These are phyloP conservation scores for Cytospora piceicola DNA, from an alignment of 2,329 filamentous ascomycete species.

Conservation along the genomic window DNA sequence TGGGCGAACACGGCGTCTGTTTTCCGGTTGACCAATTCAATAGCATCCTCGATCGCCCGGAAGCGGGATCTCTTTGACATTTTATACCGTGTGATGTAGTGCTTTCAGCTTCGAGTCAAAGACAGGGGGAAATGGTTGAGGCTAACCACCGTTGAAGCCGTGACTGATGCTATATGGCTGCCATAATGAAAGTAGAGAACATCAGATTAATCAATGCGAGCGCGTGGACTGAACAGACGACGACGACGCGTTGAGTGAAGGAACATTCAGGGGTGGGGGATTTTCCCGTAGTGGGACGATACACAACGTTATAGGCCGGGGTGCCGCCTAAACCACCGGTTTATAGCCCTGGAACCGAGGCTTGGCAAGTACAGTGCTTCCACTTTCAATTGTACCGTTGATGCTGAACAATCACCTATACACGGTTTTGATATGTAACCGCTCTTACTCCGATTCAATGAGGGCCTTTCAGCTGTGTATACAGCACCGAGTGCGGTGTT, in stretches of 20 bases:
- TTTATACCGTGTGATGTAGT: background rate
- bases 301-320: conserved; percentile 7
- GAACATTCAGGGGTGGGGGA: background rate
- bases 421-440: background rate
- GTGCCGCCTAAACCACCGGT: conserved; percentile 6
- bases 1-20: conserved; percentile 22
- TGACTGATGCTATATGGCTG: background rate
- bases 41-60: conserved; percentile 16
- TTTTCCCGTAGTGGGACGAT: background rate
- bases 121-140: background rate
- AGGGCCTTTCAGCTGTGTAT: conserved; percentile 31
- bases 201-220: background rate
- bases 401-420: too few species aligned
- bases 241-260: background rate
- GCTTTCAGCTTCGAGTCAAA: background rate
- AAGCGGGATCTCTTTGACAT: conserved; percentile 9
- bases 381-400: background rate
- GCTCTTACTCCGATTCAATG: conserved; percentile 24
- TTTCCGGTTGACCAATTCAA: conserved; percentile 14
- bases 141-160: background rate
- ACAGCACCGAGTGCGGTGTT: conserved; percentile 40
- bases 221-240: background rate
- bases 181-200: background rate
- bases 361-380: background rate
- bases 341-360: background rate